A percentile compares a stretch with the other conserved stretches of the same genome.
These are phyloP conservation scores for Oryza glaberrima DNA, from an alignment of 176 grass and related monocot species.

Conservation along the genomic window DNA sequence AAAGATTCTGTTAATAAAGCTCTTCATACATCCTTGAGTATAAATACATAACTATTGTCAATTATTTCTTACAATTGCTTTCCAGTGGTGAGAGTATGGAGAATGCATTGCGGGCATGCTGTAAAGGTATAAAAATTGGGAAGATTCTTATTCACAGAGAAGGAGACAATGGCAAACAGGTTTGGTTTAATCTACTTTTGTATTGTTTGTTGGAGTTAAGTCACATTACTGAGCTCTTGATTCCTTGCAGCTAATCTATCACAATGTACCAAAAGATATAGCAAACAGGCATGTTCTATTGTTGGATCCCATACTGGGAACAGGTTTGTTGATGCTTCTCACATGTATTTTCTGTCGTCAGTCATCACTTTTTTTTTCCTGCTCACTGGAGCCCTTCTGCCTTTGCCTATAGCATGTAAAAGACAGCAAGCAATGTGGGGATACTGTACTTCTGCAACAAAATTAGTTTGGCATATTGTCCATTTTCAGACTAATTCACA, in stretches of 20 bases:
- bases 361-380: neutral
- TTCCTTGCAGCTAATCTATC: conserved; percentile 86
- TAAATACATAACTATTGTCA: neutral
- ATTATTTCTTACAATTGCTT: conserved; percentile 16
- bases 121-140: conserved; percentile 93
- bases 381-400: neutral
- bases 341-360: neutral
- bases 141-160: conserved; percentile 95
- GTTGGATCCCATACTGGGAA: conserved; percentile 96
- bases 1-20: conserved; percentile 25
- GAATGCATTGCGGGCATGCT: conserved; percentile 82
- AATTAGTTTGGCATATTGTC: neutral
- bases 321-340: conserved; percentile 68
- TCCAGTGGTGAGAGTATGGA: conserved; percentile 96
- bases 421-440: neutral
- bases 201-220: conserved; percentile 23
- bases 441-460: neutral
- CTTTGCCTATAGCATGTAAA: neutral
- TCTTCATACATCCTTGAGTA: conserved; percentile 6
- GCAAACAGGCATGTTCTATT: conserved; percentile 93
- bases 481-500: neutral
- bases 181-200: conserved; percentile 52
- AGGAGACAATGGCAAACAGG: conserved; percentile 92
- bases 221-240: conserved; percentile 41
- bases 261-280: conserved; percentile 87